Evolutionary conservation across 495 filamentous ascomycete genomes (phyloP).

Genomic region (Annulohypoxylon bovei): DNA sequence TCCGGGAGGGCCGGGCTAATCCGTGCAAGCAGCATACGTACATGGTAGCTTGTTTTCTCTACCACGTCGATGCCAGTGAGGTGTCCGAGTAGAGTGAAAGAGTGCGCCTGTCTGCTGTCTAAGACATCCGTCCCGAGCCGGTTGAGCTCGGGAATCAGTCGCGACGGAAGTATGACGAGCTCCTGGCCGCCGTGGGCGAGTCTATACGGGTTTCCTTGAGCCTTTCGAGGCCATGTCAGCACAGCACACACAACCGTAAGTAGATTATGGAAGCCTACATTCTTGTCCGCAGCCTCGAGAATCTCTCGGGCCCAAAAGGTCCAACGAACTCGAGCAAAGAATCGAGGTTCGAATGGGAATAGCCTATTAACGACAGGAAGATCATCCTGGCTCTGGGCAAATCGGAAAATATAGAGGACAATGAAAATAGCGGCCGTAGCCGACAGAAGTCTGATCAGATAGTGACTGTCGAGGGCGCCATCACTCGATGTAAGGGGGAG

Average conservation of each 20-base stretch:
- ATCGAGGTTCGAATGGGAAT: not conserved
- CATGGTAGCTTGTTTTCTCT: not conserved
- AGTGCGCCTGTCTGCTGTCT: not conserved
- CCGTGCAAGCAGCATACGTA: not conserved
- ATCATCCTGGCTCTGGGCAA: not conserved
- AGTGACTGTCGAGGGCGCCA: not conserved
- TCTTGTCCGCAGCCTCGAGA: not conserved
- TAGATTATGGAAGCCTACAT: not conserved
- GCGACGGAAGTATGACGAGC: not conserved
- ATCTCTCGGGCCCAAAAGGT: not conserved
- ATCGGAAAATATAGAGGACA: not conserved
- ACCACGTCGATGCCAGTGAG: not conserved
- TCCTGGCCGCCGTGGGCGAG: not conserved
- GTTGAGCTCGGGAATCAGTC: not conserved
- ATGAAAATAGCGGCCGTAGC: not conserved
- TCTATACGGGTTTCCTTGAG: not conserved
- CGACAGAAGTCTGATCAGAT: not conserved
- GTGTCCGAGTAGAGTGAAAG: not conserved
- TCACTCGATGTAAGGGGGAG: not conserved
- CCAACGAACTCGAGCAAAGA: not conserved
- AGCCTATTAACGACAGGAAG: not conserved
- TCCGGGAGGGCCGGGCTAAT: slow-evolving; percentile 16
- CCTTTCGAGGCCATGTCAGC: not conserved
- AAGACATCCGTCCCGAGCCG: not conserved
- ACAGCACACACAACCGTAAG: no score